These are phyloP conservation scores for Scutellaria baicalensis DNA, from an alignment of 257 asterid species.

Conservation along the genomic window DNA sequence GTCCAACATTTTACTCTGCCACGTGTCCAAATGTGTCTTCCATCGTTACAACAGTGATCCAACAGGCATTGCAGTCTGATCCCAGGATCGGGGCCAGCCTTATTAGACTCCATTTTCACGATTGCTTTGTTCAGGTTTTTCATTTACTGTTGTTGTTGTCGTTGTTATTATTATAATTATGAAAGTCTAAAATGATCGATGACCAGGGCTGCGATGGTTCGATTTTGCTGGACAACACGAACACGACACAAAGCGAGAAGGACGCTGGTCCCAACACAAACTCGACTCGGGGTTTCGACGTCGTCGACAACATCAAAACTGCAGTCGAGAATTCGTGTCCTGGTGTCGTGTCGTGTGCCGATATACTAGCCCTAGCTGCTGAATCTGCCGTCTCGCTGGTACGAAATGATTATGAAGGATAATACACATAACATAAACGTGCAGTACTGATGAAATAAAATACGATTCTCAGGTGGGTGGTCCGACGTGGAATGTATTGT, in stretches of 20 bases:
- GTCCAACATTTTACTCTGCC: slow-evolving; percentile 37
- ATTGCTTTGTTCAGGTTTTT: slow-evolving; percentile 48
- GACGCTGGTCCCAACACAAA: slow-evolving; percentile 45
- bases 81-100: slow-evolving; percentile 56
- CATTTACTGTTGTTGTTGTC: neutral
- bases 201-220: slow-evolving; percentile 72
- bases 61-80: slow-evolving; percentile 52
- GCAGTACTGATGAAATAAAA: too few relatives aligned
- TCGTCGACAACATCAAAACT: slow-evolving; percentile 52
- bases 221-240: slow-evolving; percentile 35
- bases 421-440: too few relatives aligned
- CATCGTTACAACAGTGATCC: slow-evolving; percentile 34
- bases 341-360: slow-evolving; percentile 68
- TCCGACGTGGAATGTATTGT: slow-evolving; percentile 52
- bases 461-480: slow-evolving; percentile 45
- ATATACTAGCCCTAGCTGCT: slow-evolving; percentile 57
- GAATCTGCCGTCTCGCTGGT: slow-evolving; percentile 49
- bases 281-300: slow-evolving; percentile 45
- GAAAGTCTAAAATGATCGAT: too few relatives aligned
- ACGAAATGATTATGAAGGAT: neutral
- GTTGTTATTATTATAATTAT: neutral
- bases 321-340: slow-evolving; percentile 50
- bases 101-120: slow-evolving; percentile 55
- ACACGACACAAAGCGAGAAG: slow-evolving; percentile 46
- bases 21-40: slow-evolving; percentile 57